phyloP scores from a whole-genome alignment of 2,329 filamentous ascomycete genomes.

The Lachnellula cervina region DNA sequence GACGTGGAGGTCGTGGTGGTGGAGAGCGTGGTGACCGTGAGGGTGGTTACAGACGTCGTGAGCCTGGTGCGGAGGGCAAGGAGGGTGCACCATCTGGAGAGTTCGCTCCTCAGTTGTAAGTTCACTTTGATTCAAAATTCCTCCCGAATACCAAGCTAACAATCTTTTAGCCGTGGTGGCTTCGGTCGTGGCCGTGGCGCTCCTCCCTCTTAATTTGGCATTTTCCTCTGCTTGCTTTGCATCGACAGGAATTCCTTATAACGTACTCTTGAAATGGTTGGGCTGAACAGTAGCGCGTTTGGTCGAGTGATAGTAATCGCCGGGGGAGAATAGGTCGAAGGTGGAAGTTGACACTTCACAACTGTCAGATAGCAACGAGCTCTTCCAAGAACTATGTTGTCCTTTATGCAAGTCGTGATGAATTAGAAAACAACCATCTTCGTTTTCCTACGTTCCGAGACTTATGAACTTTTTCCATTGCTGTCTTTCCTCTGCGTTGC shows the following conservation, averaged over 20 bases:
- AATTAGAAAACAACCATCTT: no score
- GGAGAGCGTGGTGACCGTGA: slow-evolving; percentile 64
- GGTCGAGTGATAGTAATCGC: slow-evolving; percentile 46
- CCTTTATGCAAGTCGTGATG: background rate
- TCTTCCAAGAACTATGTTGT: slow-evolving; percentile 28
- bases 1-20: slow-evolving; percentile 67
- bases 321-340: slow-evolving; percentile 42
- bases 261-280: slow-evolving; percentile 33
- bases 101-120: slow-evolving; percentile 86
- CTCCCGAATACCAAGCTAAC: slow-evolving; percentile 17
- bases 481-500: no score
- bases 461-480: no score
- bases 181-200: slow-evolving; percentile 74
- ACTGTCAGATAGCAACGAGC: slow-evolving; percentile 35
- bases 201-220: slow-evolving; percentile 37
- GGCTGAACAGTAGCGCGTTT: slow-evolving; percentile 44
- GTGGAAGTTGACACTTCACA: slow-evolving; percentile 38
- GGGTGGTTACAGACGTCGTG: slow-evolving; percentile 89
- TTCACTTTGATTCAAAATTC: slow-evolving; percentile 21
- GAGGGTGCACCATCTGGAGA: slow-evolving; percentile 88
- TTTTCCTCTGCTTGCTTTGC: slow-evolving; percentile 32
- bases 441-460: no score
- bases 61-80: slow-evolving; percentile 72
- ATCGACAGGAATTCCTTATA: slow-evolving; percentile 31
- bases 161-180: slow-evolving; percentile 67